phyloP scores from a whole-genome alignment of 2,329 filamentous ascomycete species.

The Clonostachys rosea region DNA sequence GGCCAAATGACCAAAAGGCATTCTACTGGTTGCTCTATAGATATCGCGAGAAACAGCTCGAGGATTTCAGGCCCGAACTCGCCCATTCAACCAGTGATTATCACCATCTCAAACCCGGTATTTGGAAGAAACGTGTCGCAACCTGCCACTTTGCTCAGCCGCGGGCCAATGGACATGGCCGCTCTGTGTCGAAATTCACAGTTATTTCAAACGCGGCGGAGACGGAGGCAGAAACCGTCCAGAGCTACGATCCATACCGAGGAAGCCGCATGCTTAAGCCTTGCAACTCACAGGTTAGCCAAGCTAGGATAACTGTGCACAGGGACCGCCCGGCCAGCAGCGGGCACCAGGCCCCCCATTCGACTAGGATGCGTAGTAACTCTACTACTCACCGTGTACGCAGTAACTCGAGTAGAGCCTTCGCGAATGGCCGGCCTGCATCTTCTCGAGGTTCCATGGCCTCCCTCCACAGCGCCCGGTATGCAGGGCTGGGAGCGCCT shows the following conservation, averaged over 20 bases:
- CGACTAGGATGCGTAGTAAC: conserved; percentile 25
- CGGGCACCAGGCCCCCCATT: conserved; percentile 14
- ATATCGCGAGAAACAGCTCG: conserved; percentile 78
- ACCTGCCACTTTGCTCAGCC: conserved; percentile 54
- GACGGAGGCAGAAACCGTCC: conserved; percentile 39
- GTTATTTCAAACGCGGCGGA: conserved; percentile 60
- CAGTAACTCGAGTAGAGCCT: conserved; percentile 17
- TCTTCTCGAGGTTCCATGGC: conserved; percentile 37
- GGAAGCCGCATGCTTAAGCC: conserved; percentile 50
- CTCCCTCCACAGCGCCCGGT: conserved; percentile 42
- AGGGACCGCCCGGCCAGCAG: conserved; percentile 28
- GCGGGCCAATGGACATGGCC: conserved; percentile 39
- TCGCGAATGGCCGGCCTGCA: conserved; percentile 19
- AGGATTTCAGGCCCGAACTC: conserved; percentile 79
- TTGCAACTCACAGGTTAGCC: conserved; percentile 44
- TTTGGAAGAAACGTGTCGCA: conserved; percentile 56
- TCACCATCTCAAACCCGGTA: conserved; percentile 65
- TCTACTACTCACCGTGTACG: conserved; percentile 23
- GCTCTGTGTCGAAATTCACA: conserved; percentile 57
- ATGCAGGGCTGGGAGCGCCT: conserved; percentile 34
- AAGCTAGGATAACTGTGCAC: conserved; percentile 66
- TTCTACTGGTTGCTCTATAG: conserved; percentile 84
- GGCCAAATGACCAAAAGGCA: conserved; percentile 83
- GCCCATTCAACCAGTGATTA: conserved; percentile 89
- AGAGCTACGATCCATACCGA: conserved; percentile 82